phyloP scores from a whole-genome alignment of 805 yeast genomes.

The Candida sphagnicola region DNA sequence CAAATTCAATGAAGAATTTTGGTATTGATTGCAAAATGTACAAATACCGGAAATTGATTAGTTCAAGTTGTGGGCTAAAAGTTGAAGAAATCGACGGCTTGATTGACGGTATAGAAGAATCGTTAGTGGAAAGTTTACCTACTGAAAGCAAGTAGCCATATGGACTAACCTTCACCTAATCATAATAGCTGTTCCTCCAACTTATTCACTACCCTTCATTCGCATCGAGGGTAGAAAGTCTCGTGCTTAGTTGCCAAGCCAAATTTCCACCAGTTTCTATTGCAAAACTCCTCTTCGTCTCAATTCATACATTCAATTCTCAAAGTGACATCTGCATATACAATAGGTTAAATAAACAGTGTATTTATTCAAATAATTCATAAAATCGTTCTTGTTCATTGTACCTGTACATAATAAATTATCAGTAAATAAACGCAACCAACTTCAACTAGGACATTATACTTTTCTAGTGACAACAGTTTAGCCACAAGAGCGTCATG shows the following conservation, averaged over 20 bases:
- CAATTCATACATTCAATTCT: neutral
- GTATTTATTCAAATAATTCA: too few relatives aligned
- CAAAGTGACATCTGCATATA: neutral
- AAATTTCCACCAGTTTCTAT: too few relatives aligned
- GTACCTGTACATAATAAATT: neutral
- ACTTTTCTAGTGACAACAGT: neutral
- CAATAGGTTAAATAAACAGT: neutral
- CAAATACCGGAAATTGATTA: constrained; percentile 75
- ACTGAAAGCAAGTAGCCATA: too few relatives aligned
- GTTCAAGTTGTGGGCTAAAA: constrained; percentile 71
- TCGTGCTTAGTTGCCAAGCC: too few relatives aligned
- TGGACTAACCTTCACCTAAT: too few relatives aligned
- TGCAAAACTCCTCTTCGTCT: too few relatives aligned
- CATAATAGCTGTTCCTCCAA: too few relatives aligned
- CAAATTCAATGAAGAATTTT: constrained; percentile 39
- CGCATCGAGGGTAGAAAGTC: too few relatives aligned
- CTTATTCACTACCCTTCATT: too few relatives aligned
- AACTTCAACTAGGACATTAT: too few relatives aligned
- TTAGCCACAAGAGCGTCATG: constrained; percentile 1
- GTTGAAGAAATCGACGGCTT: constrained; percentile 78
- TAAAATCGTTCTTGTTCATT: too few relatives aligned
- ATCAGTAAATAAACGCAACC: too few relatives aligned
- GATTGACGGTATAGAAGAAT: constrained; percentile 68
- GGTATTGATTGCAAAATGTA: constrained; percentile 54
- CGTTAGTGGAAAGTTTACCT: constrained; percentile 19